Conservation (phyloP, 306 rosid species). For the Prunus mume region DNA sequence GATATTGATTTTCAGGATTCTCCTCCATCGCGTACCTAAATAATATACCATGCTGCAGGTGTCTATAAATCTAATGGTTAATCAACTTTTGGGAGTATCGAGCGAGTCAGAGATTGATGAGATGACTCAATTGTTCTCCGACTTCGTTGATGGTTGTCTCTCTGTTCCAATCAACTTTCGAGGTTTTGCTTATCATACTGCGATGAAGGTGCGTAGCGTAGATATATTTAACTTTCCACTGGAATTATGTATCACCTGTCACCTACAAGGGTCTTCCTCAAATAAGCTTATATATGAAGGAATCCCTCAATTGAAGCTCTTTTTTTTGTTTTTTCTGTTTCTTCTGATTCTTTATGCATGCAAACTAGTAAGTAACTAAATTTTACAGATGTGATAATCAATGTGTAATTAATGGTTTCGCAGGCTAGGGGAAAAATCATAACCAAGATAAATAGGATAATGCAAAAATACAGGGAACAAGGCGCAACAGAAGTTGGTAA, state of each 20-base stretch:
- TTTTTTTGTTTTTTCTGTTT: background rate
- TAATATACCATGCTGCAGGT: conserved; percentile 33
- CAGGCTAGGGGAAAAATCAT: conserved; percentile 87
- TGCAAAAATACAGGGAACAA: conserved; percentile 46
- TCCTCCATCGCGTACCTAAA: too few relatives aligned
- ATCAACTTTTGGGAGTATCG: conserved; percentile 74
- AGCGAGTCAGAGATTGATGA: conserved; percentile 74
- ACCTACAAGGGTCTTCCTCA: too few relatives aligned
- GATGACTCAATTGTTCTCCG: conserved; percentile 74
- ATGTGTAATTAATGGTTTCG: background rate
- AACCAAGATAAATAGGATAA: conserved; percentile 61
- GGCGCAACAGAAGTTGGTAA: conserved; percentile 33
- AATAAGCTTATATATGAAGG: too few relatives aligned
- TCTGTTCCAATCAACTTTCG: conserved; percentile 71
- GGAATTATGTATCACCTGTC: too few relatives aligned
- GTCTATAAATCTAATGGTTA: conserved; percentile 84
- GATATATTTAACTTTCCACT: too few relatives aligned
- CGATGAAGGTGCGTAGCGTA: conserved; percentile 64
- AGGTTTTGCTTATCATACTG: conserved; percentile 69
- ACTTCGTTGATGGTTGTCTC: conserved; percentile 88
- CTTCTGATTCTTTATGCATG: too few relatives aligned
- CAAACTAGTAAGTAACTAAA: too few relatives aligned
- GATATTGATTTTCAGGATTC: background rate
- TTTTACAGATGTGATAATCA: too few relatives aligned
- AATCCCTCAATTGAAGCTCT: too few relatives aligned